phyloP scores from a whole-genome alignment of 2,329 filamentous ascomycete species.

The Zalaria sp. region DNA sequence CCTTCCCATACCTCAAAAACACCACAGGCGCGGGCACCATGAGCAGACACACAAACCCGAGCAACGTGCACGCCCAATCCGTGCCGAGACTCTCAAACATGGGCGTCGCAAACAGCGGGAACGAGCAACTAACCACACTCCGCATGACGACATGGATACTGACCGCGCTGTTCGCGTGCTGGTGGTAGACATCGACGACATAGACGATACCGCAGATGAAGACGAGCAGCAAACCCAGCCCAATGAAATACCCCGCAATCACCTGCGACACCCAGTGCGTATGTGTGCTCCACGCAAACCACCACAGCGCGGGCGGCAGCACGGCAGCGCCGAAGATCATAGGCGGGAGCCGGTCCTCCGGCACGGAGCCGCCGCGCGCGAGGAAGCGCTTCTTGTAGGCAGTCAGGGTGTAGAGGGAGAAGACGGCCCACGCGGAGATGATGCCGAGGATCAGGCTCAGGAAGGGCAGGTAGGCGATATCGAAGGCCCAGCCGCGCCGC shows the following conservation, averaged over 20 bases:
- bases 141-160: conserved; percentile 4
- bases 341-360: conserved; percentile 32
- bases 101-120: conserved; percentile 19
- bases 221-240: conserved; percentile 27
- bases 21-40: conserved; percentile 13
- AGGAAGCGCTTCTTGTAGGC: conserved; percentile 11
- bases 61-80: conserved; percentile 14
- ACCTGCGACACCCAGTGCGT: conserved; percentile 30
- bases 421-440: conserved; percentile 16
- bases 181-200: conserved; percentile 30
- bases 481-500: conserved; percentile 25
- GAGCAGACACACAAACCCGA: conserved; percentile 15
- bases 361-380: conserved; percentile 6
- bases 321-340: conserved; percentile 38
- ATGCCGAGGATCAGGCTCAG: conserved; percentile 28
- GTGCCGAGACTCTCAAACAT: conserved; percentile 21
- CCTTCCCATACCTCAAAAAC: conserved; percentile 13
- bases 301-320: conserved; percentile 33
- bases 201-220: conserved; percentile 32
- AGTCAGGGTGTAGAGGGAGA: conserved; percentile 19
- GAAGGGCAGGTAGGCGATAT: conserved; percentile 28
- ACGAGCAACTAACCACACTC: conserved; percentile 1
- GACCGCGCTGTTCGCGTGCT: conserved; percentile 18
- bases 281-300: conserved; percentile 35
- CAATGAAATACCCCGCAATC: conserved; percentile 26